A percentile compares a stretch with the other conserved stretches of the same genome.
These are phyloP conservation scores for Sporodiniella umbellata DNA, from an alignment of 371 early-diverging fungal genomes.

Conservation along the genomic window DNA sequence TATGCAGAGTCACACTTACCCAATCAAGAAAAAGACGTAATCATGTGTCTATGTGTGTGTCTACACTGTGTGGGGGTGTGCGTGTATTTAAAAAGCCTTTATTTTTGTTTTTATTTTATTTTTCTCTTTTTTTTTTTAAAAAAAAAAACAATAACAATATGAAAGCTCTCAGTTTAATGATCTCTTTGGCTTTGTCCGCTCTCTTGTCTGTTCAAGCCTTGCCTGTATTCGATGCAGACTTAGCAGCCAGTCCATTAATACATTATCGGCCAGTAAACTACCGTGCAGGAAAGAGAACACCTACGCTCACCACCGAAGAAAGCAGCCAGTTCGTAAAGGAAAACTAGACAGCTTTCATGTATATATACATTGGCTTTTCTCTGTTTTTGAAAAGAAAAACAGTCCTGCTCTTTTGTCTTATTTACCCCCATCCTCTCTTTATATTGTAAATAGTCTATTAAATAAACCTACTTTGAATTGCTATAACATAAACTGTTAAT, in stretches of 20 bases:
- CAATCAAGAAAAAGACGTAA: too few species aligned
- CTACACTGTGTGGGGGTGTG: not conserved
- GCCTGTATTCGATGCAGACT: conserved; percentile 29
- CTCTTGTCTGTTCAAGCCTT: conserved; percentile 11
- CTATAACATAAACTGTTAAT: too few species aligned
- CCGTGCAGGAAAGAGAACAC: conserved; percentile 16
- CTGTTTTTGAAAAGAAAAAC: too few species aligned
- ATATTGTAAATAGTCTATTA: too few species aligned
- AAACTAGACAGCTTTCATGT: not conserved
- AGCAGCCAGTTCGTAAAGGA: not conserved
- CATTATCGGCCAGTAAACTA: conserved; percentile 22
- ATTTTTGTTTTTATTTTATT: not conserved
- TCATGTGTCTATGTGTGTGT: too few species aligned
- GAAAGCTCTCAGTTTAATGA: not conserved
- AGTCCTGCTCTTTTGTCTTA: too few species aligned
- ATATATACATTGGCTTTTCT: too few species aligned
- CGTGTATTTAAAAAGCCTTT: not conserved
- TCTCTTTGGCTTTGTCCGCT: not conserved
- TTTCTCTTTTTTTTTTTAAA: not conserved
- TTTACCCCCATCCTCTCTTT: too few species aligned
- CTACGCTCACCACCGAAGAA: not conserved
- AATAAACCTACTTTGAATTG: too few species aligned
- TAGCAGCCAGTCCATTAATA: conserved; percentile 27
- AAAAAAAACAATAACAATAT: not conserved
- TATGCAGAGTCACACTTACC: too few species aligned